Evolutionary conservation across 2,329 filamentous ascomycete species (phyloP).

Genomic region (Trichoderma atrobrunneum): DNA sequence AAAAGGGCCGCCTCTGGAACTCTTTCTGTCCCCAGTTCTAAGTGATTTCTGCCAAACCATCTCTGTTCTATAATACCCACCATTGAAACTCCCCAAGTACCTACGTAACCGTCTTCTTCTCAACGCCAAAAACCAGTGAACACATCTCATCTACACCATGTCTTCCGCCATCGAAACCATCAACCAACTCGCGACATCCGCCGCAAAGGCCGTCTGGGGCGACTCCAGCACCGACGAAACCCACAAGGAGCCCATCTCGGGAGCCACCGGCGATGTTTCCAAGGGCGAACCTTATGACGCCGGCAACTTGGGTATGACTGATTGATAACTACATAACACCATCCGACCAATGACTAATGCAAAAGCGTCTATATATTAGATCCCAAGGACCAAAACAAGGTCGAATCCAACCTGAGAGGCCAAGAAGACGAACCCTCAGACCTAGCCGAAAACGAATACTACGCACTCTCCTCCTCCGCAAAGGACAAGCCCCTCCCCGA

Average conservation of each 20-base stretch:
- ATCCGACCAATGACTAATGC: not conserved
- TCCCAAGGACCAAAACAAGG: conserved; percentile 16
- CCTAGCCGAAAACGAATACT: not conserved
- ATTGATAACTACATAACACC: not conserved
- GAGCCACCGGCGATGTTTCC: conserved; percentile 63
- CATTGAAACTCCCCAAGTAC: no score
- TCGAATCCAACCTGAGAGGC: conserved; percentile 11
- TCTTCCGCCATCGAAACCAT: conserved; percentile 60
- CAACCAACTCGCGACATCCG: conserved; percentile 48
- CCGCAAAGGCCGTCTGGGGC: conserved; percentile 44
- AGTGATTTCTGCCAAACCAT: not conserved
- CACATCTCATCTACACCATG: not conserved
- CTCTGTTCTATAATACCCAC: not conserved
- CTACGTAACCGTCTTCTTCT: not conserved
- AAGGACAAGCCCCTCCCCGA: not conserved
- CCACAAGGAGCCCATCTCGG: conserved; percentile 66
- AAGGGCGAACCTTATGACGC: conserved; percentile 73
- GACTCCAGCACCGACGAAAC: conserved; percentile 33
- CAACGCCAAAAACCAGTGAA: not conserved
- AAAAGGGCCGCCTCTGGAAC: not conserved
- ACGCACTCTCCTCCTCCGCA: not conserved
- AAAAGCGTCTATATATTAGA: not conserved
- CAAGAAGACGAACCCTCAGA: not conserved
- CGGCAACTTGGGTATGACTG: conserved; percentile 62
- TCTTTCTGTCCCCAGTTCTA: no score